Evolutionary conservation across 768 basidiomycete species (phyloP), one percentile per base, ranked within the genome.

Genomic region (Amanita thiersii): DNA sequence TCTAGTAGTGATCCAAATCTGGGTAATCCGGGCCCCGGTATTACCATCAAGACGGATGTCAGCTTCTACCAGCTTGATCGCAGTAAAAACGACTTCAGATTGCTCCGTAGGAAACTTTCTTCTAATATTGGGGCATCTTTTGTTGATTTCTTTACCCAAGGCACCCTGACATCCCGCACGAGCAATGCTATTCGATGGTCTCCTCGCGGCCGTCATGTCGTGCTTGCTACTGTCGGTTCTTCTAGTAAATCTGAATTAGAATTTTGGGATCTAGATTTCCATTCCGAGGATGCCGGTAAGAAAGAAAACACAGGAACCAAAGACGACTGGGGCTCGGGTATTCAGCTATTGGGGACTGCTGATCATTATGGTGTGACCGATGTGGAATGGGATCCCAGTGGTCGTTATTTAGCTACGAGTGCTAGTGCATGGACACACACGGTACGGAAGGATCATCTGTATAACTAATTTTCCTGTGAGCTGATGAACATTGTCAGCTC

Each of bases 361-460:
- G 96, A 98, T 61, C 94, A 98, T 60, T 99, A 94, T 56, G 94
- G 93, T 40, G 79, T 98, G 36, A 98, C 94, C 15, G 94, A 97
- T 52, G 83, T 96, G 32, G 91, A 96, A 59, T 99, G 96, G 96
- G 96, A 99, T 60, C 94, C 96, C 18, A 85, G 81, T 56, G 96
- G 96, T 38, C 80, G 96, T 45, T 96, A 86, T 61, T 68, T 98
- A 38, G 86, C 86, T 24, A 92, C 92, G 7, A 87, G 84, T 56
- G 96, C 93, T 7, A 94, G 90, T 54, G 82, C 85, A 19, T 99
- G 96, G 94, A 81, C 86, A 53, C 86, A 90, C 54, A 86, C 86
- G 56, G 94, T 96, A 61, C 51, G 81, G 24, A 51, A 39, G 49
- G 45, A 24, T 25, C 24, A 26, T 15, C 33, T 21, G 23, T 32